A percentile compares a stretch with the other conserved stretches of the same genome.
These are phyloP conservation scores for Sporisorium scitamineum DNA, from an alignment of 1,284 basidiomycete genomes.

Conservation along the genomic window DNA sequence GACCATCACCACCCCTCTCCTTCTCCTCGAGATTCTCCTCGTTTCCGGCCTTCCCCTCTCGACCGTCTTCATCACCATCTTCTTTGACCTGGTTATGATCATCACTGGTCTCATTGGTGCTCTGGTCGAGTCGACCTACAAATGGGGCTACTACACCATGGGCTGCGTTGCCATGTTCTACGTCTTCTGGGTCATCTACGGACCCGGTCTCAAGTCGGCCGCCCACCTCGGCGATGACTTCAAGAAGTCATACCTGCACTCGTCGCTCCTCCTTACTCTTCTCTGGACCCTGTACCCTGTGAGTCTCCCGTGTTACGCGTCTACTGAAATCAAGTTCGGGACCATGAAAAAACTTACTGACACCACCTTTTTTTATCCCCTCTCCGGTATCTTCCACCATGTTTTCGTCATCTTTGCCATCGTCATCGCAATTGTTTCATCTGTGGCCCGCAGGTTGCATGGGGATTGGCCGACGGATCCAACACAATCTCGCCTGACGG, in stretches of 20 bases:
- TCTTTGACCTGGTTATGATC: slow-evolving; percentile 73
- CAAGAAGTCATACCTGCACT: slow-evolving; percentile 70
- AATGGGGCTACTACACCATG: slow-evolving; percentile 72
- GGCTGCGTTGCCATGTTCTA: slow-evolving; percentile 72
- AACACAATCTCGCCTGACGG: slow-evolving; percentile 72
- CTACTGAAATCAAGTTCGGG: too few species aligned
- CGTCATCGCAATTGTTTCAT: too few species aligned
- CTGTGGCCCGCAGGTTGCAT: slow-evolving; percentile 63
- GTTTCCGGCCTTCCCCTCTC: slow-evolving; percentile 74
- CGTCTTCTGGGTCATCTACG: slow-evolving; percentile 67
- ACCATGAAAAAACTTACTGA: too few species aligned
- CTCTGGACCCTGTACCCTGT: slow-evolving; percentile 58
- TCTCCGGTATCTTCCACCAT: too few species aligned
- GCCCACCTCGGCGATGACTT: slow-evolving; percentile 70
- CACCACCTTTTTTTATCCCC: too few species aligned
- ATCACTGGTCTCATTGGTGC: slow-evolving; percentile 74
- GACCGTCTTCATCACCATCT: slow-evolving; percentile 74
- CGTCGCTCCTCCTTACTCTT: slow-evolving; percentile 65
- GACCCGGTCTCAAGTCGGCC: slow-evolving; percentile 69
- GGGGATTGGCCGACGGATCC: slow-evolving; percentile 73
- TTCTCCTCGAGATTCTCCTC: slow-evolving; percentile 74
- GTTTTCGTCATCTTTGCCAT: too few species aligned
- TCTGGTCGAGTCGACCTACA: slow-evolving; percentile 73
- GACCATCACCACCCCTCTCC: slow-evolving; percentile 74
- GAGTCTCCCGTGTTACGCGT: too few species aligned